These are phyloP conservation scores for Carex arenaria DNA, from an alignment of 202 grass and related monocot species.

Conservation along the genomic window DNA sequence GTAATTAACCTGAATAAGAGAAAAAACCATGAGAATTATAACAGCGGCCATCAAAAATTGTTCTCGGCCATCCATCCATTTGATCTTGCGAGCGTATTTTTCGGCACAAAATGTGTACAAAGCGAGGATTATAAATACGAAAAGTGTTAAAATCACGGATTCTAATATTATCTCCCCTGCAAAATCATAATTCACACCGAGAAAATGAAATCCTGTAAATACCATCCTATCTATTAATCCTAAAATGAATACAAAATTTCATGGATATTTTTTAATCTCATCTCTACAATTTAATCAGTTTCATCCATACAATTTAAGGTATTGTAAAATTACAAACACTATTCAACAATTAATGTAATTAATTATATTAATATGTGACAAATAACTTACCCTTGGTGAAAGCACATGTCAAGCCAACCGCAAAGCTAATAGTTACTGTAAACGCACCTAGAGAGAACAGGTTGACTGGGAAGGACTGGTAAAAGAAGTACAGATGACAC, in stretches of 20 bases:
- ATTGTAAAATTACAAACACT: neutral
- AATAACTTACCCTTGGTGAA: constrained; percentile 48
- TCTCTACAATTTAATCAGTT: neutral
- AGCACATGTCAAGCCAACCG: constrained; percentile 62
- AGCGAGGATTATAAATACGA: constrained; percentile 57
- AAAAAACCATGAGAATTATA: constrained; percentile 65
- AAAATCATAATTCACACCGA: too few species aligned
- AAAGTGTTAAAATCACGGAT: constrained; percentile 36
- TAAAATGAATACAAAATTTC: too few species aligned
- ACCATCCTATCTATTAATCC: too few species aligned
- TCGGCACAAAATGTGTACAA: constrained; percentile 85
- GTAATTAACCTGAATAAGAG: constrained; percentile 48
- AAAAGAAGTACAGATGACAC: constrained; percentile 74
- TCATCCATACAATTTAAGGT: neutral
- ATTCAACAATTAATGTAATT: neutral
- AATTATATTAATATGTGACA: neutral
- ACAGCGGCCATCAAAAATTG: constrained; percentile 14
- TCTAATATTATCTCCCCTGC: too few species aligned
- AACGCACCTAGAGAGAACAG: constrained; percentile 61
- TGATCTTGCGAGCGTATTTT: constrained; percentile 30
- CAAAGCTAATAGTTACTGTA: constrained; percentile 78
- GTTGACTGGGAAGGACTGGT: constrained; percentile 65
- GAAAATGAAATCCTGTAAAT: too few species aligned
- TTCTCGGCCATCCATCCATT: too few species aligned
- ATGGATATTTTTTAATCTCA: neutral